Percentiles rank a stretch among this genome's conserved stretches.
Evolutionary conservation across 176 grass and related monocot species (phyloP).

Genomic region (barley (Hordeum vulgare)): DNA sequence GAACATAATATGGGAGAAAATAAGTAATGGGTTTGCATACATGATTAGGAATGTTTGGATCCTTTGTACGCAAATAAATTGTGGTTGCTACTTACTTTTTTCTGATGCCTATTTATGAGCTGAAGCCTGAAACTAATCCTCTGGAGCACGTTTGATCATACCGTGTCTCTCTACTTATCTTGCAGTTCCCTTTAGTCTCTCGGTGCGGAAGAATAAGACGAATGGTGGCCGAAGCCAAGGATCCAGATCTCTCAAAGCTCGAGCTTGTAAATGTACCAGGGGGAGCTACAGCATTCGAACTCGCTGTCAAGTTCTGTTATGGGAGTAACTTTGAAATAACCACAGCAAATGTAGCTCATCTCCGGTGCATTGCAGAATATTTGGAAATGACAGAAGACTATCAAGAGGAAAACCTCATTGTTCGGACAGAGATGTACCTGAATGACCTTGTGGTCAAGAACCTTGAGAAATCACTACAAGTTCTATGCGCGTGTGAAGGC

Average conservation of each 20-base stretch:
- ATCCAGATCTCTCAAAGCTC: conserved; percentile 34
- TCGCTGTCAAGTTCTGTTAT: conserved; percentile 76
- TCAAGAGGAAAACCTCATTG: conserved; percentile 55
- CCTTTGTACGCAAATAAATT: too few relatives aligned
- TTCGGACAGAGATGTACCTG: conserved; percentile 49
- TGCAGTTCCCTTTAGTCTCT: conserved; percentile 63
- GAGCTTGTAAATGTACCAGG: conserved; percentile 72
- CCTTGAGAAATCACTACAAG: conserved; percentile 54
- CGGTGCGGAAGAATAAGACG: conserved; percentile 56
- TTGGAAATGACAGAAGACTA: conserved; percentile 93
- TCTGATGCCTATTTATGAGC: neutral
- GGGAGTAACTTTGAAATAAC: conserved; percentile 76
- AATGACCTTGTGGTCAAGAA: conserved; percentile 55
- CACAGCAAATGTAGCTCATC: conserved; percentile 47
- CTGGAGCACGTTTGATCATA: neutral
- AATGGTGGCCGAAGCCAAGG: conserved; percentile 30
- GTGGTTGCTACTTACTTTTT: neutral
- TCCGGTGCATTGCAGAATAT: conserved; percentile 66
- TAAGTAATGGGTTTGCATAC: neutral
- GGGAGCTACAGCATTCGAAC: conserved; percentile 62
- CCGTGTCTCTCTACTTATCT: neutral
- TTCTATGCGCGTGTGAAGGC: conserved; percentile 53
- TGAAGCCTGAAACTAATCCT: neutral
- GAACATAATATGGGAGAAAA: neutral
- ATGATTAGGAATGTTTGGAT: too few relatives aligned